Conservation (phyloP, 2,329 filamentous ascomycete species). For the Penicillium italicum region DNA sequence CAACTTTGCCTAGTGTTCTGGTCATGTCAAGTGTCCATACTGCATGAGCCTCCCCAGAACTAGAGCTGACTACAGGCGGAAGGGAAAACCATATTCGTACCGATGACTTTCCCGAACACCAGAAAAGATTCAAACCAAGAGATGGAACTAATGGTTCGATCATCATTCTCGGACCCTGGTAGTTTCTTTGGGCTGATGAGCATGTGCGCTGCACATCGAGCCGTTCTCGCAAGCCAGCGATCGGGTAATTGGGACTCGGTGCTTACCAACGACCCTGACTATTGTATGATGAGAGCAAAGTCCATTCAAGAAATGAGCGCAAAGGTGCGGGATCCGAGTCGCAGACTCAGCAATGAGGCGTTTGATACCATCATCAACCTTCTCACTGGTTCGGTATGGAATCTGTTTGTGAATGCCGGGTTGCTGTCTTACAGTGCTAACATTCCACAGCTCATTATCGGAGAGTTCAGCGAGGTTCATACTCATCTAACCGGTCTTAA, state of each 20-base stretch:
- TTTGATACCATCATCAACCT: slow-evolving; percentile 40
- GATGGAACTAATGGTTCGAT: slow-evolving; percentile 31
- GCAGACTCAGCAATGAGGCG: slow-evolving; percentile 31
- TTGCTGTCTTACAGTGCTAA: slow-evolving; percentile 7
- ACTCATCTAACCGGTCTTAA: slow-evolving; percentile 40
- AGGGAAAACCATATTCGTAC: slow-evolving; percentile 37
- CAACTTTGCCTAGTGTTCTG: not conserved
- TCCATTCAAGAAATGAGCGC: slow-evolving; percentile 34
- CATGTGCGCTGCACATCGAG: slow-evolving; percentile 40
- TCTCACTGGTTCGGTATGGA: slow-evolving; percentile 35
- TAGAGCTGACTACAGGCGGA: slow-evolving; percentile 16
- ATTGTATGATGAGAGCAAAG: slow-evolving; percentile 39
- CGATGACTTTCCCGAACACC: slow-evolving; percentile 40
- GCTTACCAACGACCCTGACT: slow-evolving; percentile 33
- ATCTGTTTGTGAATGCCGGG: not conserved
- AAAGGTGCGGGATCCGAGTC: slow-evolving; percentile 29
- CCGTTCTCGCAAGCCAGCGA: slow-evolving; percentile 29
- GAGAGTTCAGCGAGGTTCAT: slow-evolving; percentile 37
- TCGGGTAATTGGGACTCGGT: slow-evolving; percentile 20
- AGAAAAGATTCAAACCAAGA: slow-evolving; percentile 21
- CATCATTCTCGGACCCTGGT: slow-evolving; percentile 35
- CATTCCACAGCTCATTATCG: slow-evolving; percentile 33
- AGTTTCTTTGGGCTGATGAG: slow-evolving; percentile 41
- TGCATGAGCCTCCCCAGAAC: not conserved
- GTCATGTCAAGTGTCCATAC: not conserved